A percentile compares a stretch with the other conserved stretches of the same genome.
These are phyloP conservation scores for Xylaria sp. DNA, from an alignment of 2,329 filamentous ascomycete genomes.

Conservation along the genomic window DNA sequence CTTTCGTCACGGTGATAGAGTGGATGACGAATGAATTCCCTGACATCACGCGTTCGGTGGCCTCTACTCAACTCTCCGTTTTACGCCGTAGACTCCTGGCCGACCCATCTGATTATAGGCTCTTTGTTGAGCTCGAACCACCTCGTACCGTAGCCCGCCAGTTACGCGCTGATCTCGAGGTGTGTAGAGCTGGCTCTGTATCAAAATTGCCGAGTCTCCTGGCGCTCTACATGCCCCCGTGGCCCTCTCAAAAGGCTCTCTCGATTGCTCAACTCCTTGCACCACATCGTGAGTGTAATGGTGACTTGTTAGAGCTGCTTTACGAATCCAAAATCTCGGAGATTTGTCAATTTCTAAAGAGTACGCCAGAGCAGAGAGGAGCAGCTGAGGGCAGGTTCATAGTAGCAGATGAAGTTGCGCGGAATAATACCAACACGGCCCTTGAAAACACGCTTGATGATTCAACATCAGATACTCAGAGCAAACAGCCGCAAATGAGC, in stretches of 20 bases:
- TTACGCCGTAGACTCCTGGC: too few species aligned
- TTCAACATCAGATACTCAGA: too few species aligned
- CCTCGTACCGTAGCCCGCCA: conserved; percentile 25
- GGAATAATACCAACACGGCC: too few species aligned
- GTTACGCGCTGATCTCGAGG: conserved; percentile 16
- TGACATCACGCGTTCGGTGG: conserved; percentile 19
- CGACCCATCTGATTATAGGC: conserved; percentile 6
- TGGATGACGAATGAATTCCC: conserved; percentile 31
- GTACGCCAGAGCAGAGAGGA: background rate
- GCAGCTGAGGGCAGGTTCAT: too few species aligned
- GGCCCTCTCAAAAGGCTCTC: conserved; percentile 12
- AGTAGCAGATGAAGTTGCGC: too few species aligned
- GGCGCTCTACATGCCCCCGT: conserved; percentile 32
- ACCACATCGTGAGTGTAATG: conserved; percentile 5
- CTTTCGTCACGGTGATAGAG: conserved; percentile 19
- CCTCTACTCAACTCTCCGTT: background rate
- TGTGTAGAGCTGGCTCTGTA: conserved; percentile 7
- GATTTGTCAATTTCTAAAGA: conserved; percentile 16
- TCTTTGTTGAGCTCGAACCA: conserved; percentile 25
- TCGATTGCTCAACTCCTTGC: conserved; percentile 13
- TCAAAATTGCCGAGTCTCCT: conserved; percentile 25
- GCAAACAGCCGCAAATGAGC: too few species aligned
- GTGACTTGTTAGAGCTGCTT: conserved; percentile 17
- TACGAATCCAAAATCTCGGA: conserved; percentile 29
- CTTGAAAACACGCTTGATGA: too few species aligned